phyloP scores from a whole-genome alignment of 306 rosid genomes.

The Quercus aquifolioides region DNA sequence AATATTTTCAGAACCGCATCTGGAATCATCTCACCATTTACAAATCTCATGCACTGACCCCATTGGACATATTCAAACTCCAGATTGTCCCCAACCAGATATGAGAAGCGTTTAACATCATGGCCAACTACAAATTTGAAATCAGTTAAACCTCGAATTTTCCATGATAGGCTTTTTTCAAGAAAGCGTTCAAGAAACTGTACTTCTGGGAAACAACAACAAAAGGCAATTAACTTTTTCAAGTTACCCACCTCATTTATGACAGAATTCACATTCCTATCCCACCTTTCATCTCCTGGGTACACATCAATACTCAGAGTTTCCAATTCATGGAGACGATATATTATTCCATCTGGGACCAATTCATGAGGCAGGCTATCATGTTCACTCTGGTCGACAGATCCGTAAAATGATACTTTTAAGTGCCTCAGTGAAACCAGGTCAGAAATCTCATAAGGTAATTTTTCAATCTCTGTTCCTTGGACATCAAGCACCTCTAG shows the following conservation, averaged over 20 bases:
- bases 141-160: background rate
- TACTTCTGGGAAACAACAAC: background rate
- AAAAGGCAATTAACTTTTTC: background rate
- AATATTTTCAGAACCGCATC: background rate
- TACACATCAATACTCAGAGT: background rate
- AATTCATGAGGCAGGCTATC: background rate
- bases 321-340: background rate
- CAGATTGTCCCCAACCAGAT: background rate
- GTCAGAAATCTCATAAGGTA: background rate
- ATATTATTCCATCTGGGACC: background rate
- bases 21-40: background rate
- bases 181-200: background rate
- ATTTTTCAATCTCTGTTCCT: background rate
- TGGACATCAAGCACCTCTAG: background rate
- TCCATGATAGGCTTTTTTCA: background rate
- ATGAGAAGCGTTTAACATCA: background rate
- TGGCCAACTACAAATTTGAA: slow-evolving; percentile 1
- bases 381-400: background rate
- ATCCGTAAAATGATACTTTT: background rate
- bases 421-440: background rate
- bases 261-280: background rate
- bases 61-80: background rate
- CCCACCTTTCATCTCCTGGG: slow-evolving; percentile 3
- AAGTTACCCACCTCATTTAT: background rate
- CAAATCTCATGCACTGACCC: background rate